Base-by-base conservation (phyloP, 345 rosid genomes). In the Nephelium lappaceum region DNA sequence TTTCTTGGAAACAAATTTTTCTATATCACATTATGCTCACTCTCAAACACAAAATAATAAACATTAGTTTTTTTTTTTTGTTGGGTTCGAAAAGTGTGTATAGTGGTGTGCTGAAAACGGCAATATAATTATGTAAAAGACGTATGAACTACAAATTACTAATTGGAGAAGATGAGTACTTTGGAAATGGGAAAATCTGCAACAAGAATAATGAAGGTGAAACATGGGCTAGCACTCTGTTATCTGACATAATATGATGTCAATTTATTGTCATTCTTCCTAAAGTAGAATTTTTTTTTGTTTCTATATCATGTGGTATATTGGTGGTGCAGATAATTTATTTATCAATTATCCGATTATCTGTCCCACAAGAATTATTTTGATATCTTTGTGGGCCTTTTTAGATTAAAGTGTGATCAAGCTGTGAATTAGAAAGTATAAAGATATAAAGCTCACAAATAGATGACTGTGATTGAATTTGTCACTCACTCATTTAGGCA, bases 381-480 rank as follows among this genome's bases (percentile, higher is more conserved):
- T 24, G 23, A 19, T 36, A 76, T 76, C 72, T 53, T 55, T 76
- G 72, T 53, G 53, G 79, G 53, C 55, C 72, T 31, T 38, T 57
- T 75, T 53, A 38, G 64, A 66, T 66, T 36, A 38, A 66, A 8
- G 68, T 61, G 67, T 53, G 51, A 67, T 76, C 51, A 67, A 39
- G 38, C 39, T 67, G 53, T 15, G 65, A 23, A n/a, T 38, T 41
- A 36, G 66, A 66, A 67, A 73, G 58, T 41, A 67, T 66, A 38
- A 67, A 73, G 68, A 31, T 61, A 61, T 73, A 6, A 73, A 58
- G 65, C 43, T 38, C 68, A 25, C 47, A 63, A 45, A 45, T 25
- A 38, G 53, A 67, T 38, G 72, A 66, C 21, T 76, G 39, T 23
- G 39, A 18, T 65, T 65, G 58, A 67, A 49, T 71, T 11, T n/a